These are phyloP conservation scores for Annulohypoxylon maeteangense DNA, from an alignment of 495 filamentous ascomycete genomes.

Conservation along the genomic window DNA sequence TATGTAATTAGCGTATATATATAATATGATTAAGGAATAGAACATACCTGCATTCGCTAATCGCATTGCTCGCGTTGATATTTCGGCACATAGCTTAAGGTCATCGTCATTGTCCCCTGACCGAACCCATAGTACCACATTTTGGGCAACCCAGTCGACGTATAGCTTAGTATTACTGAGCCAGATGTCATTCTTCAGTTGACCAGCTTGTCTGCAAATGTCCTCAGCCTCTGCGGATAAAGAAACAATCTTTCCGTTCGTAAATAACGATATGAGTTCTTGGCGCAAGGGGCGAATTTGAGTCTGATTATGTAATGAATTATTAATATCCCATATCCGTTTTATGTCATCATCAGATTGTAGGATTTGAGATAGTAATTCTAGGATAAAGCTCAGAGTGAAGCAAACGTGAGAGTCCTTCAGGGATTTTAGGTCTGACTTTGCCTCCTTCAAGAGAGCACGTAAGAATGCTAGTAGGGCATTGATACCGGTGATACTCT, in stretches of 20 bases:
- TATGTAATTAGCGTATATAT: conserved; percentile 26
- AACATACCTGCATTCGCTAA: conserved; percentile 78
- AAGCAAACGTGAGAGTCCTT: conserved; percentile 51
- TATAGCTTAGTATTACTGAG: conserved; percentile 72
- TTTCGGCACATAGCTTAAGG: conserved; percentile 64
- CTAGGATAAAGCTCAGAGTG: conserved; percentile 56
- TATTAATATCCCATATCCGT: conserved; percentile 60
- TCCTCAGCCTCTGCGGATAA: conserved; percentile 79
- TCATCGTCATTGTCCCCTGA: conserved; percentile 53
- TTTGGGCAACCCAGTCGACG: conserved; percentile 77
- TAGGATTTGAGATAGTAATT: conserved; percentile 57
- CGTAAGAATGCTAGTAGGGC: conserved; percentile 72
- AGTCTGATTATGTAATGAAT: conserved; percentile 10
- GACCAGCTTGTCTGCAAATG: conserved; percentile 50
- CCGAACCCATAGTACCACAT: conserved; percentile 65
- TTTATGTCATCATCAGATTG: conserved; percentile 63
- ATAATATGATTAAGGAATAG: neutral
- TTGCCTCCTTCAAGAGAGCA: conserved; percentile 57
- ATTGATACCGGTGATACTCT: conserved; percentile 77
- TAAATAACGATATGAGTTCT: conserved; percentile 65
- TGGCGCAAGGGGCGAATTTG: conserved; percentile 48
- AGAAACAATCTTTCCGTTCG: conserved; percentile 76
- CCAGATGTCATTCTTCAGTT: conserved; percentile 63
- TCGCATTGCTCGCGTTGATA: conserved; percentile 73
- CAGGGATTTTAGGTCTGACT: conserved; percentile 48